Base-by-base conservation (phyloP, 2,329 filamentous ascomycete species). In the Ascochyta viciae-villosae region DNA sequence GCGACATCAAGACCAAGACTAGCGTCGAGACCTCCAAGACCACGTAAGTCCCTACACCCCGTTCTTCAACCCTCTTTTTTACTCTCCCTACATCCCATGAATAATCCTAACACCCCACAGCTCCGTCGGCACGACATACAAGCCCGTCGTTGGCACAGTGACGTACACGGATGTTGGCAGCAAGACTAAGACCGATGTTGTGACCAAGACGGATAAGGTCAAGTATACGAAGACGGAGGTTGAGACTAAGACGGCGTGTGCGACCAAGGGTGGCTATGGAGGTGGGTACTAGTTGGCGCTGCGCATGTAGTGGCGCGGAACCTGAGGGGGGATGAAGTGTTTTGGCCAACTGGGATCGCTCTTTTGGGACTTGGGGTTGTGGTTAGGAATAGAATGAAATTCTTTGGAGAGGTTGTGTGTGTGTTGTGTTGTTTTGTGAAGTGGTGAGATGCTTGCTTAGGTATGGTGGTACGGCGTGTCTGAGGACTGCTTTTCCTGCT, bases 201-300 rank as follows among this genome's bases (percentile, higher is more conserved):
- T 43, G 46, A 66, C 63, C 9, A 53, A 64, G 38, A 69, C 64
- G 10, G 58, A 45, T 2, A 62, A 57, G 15, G 54, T 61, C 12
- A 64, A 66, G 0, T 62, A 49, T 33, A 71, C 67, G 2, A 59
- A 60, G 22, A 51, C 57, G 1, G 33, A 41, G 4, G 57, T 63
- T n/a, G 62, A 63, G 40, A 68, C 65, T 1, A 63, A 60, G 45
- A 60, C 58, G 0, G 41, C 57, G 10, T 71, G 68, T 62, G 45
- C 51, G 12, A 67, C 66, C 33, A 61, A 63, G 42, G 46, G 33
- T 9, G 44, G 39, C 6, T 60, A 60, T 16, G 54, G 50, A 8
- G 22, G 22, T 4, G 45, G 44, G 6, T 57, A 54, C 31, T 61
- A 49, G 49, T n/a, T 12, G 26, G 5, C 8, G 6, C 29, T 19